Evolutionary conservation across 768 basidiomycete species (phyloP).

Genomic region (Hypsizygus marmoreus): DNA sequence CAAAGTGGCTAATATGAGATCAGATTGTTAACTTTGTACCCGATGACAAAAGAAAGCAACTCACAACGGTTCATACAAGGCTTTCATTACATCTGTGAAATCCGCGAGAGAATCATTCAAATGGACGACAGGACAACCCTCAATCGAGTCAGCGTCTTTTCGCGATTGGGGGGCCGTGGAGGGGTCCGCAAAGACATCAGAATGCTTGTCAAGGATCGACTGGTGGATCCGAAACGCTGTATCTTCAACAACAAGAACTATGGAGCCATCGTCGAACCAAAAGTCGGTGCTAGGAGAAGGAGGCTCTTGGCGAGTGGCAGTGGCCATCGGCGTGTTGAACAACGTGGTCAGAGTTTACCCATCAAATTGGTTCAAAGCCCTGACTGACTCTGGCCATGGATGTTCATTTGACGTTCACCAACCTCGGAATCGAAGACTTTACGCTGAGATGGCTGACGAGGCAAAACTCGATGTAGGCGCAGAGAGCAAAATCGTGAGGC

Average conservation of each 20-base stretch:
- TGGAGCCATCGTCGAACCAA: conserved; percentile 43
- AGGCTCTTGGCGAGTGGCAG: no score
- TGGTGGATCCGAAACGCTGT: conserved; percentile 39
- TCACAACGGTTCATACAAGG: conserved; percentile 34
- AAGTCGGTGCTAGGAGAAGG: conserved; percentile 31
- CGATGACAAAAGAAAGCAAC: not conserved
- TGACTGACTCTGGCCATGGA: no score
- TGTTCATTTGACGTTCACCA: no score
- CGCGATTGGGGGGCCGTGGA: conserved; percentile 37
- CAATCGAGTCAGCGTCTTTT: conserved; percentile 27
- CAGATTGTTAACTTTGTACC: not conserved
- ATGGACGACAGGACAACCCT: conserved; percentile 38
- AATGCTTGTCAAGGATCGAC: conserved; percentile 39
- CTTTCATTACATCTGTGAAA: conserved; percentile 36
- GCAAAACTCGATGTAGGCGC: no score
- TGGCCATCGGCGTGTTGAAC: no score
- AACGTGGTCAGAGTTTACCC: no score
- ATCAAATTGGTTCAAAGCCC: no score
- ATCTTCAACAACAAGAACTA: conserved; percentile 34
- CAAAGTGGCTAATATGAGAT: conserved; percentile 34
- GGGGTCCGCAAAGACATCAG: conserved; percentile 41
- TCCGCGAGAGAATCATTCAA: conserved; percentile 35
- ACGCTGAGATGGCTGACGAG: no score
- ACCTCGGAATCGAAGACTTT: no score
- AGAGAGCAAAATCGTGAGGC: no score